Base-by-base conservation (phyloP, 768 basidiomycete genomes). In the Artomyces pyxidatus region DNA sequence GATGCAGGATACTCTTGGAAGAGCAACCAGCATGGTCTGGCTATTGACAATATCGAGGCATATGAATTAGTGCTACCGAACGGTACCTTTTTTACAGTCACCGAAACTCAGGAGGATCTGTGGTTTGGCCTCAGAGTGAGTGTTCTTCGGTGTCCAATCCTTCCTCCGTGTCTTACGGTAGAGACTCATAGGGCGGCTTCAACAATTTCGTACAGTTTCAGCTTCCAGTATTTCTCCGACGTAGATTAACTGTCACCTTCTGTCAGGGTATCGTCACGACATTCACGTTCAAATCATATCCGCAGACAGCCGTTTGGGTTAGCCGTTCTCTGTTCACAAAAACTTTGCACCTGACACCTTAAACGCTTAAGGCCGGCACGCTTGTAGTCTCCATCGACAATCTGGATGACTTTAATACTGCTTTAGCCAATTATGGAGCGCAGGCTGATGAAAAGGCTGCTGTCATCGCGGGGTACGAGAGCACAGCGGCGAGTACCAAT, bases 261-360 rank as follows among this genome's bases (percentile, higher is more conserved):
- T 45, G 35, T 16, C 21, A 71, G 69, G 81, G 81, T 0, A 74
- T 82, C 37, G 76, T 83, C 1, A 81, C 80, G 1, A 67, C 62
- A 37, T 75, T 82, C 52, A 76, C 73, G 0, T 42, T 83, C n/a
- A 71, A 71, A 50, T 66, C 75, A 0, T 71, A 67, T 57, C 73
- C 79, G 7, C 78, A 80, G 61, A 61, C 62, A 0, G 58, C 71
- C 60, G 72, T 82, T 49, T 82, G 78, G 79, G 79, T 81, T 23
- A 17, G 40, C 22, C 17, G 6, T 7, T 23, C 26, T 42, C 16
- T 6, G 22, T n/a, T n/a, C n/a, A n/a, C n/a, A n/a, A n/a, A n/a
- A n/a, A n/a, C n/a, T n/a, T n/a, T n/a, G n/a, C n/a, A n/a, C n/a
- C n/a, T n/a, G n/a, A n/a, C n/a, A n/a, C n/a, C n/a, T n/a, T n/a